A percentile compares a stretch with the other conserved stretches of the same genome.
Evolutionary conservation across 2,329 filamentous ascomycete genomes (phyloP).

Genomic region (Cadophora malorum): DNA sequence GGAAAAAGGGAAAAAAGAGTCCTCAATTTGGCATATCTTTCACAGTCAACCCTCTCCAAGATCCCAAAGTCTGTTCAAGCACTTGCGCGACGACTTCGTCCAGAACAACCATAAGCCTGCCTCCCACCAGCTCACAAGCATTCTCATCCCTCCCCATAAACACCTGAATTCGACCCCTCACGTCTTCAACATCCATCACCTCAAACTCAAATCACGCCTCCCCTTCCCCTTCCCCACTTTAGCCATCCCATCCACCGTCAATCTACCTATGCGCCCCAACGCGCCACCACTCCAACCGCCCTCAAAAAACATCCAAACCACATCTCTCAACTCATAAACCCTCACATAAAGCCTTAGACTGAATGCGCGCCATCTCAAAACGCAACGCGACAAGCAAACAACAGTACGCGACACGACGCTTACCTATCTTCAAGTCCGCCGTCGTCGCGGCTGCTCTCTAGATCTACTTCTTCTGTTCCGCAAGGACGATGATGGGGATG

Average conservation of each 20-base stretch:
- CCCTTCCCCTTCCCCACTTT: neutral
- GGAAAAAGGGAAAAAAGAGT: no score
- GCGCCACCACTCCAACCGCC: neutral
- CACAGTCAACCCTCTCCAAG: no score
- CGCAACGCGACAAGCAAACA: neutral
- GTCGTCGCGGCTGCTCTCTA: neutral
- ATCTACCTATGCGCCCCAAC: slow-evolving; percentile 5
- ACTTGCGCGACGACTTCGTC: neutral
- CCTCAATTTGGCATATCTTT: no score
- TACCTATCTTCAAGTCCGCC: neutral
- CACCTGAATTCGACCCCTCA: neutral
- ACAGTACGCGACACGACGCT: no score
- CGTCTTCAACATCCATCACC: neutral
- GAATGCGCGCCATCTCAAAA: neutral
- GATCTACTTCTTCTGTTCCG: slow-evolving; percentile 2
- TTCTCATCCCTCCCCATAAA: neutral
- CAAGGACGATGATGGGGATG: neutral
- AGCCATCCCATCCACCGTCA: neutral
- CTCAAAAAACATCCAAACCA: neutral
- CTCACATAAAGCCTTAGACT: neutral
- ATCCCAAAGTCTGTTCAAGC: no score
- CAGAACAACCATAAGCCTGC: neutral
- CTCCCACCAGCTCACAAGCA: neutral
- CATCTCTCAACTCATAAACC: no score
- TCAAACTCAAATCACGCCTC: neutral